Evolutionary conservation across 2,329 filamentous ascomycete species (phyloP).

Genomic region (Exophiala mesophila): DNA sequence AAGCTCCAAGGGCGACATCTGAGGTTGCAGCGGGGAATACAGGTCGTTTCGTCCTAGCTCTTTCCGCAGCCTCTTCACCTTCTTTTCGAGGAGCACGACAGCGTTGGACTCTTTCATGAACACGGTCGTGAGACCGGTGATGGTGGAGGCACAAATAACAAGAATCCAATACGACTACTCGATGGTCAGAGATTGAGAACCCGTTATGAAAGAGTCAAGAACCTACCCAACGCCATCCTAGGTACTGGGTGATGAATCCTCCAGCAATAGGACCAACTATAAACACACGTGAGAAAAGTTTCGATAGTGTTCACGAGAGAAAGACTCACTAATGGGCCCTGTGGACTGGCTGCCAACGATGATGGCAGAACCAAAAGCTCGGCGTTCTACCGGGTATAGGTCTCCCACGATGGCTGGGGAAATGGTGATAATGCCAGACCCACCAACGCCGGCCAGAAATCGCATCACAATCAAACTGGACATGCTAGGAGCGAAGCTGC

Average conservation of each 20-base stretch:
- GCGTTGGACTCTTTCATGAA: constrained; percentile 44
- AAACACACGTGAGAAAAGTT: no score
- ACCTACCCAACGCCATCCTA: constrained; percentile 34
- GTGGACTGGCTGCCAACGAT: constrained; percentile 26
- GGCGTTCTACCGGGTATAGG: constrained; percentile 16
- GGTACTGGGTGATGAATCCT: constrained; percentile 29
- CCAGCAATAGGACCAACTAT: constrained; percentile 31
- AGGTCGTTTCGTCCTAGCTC: constrained; percentile 41
- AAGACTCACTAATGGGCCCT: not conserved
- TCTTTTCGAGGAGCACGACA: constrained; percentile 42
- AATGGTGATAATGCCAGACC: constrained; percentile 51
- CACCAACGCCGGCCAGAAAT: constrained; percentile 53
- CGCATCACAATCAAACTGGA: constrained; percentile 53
- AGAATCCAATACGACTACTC: constrained; percentile 2
- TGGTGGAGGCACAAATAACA: not conserved
- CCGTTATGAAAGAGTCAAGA: no score
- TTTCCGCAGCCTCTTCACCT: constrained; percentile 41
- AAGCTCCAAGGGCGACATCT: constrained; percentile 38
- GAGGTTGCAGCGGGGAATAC: constrained; percentile 35
- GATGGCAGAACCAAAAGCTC: constrained; percentile 49
- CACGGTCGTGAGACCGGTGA: constrained; percentile 17
- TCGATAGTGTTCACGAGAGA: not conserved
- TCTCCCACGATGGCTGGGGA: constrained; percentile 37
- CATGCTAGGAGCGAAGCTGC: constrained; percentile 51
- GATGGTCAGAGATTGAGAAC: no score